A percentile compares a stretch with the other conserved stretches of the same genome.
phyloP scores from a whole-genome alignment of 2,329 filamentous ascomycete species.

The Epichloe sp. region DNA sequence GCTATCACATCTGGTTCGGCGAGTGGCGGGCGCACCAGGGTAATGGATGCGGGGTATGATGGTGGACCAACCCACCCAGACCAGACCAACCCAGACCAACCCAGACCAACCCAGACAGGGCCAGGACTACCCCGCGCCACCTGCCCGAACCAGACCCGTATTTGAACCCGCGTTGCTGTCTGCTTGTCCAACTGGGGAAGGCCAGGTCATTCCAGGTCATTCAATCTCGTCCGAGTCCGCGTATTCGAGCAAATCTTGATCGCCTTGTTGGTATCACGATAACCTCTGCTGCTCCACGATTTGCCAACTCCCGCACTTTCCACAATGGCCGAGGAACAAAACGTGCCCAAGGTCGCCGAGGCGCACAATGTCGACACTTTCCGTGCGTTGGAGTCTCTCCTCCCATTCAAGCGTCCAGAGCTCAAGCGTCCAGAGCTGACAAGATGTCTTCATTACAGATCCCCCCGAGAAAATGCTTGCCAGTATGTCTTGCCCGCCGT shows the following conservation, averaged over 20 bases:
- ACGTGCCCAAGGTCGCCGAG: constrained; percentile 50
- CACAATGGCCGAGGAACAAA: constrained; percentile 31
- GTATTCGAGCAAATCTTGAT: too few relatives aligned
- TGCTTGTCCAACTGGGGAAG: too few relatives aligned
- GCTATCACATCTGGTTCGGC: too few relatives aligned
- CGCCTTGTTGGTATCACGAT: background rate
- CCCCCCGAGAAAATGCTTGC: constrained; percentile 56
- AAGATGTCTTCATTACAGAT: constrained; percentile 27
- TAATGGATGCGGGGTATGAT: too few relatives aligned
- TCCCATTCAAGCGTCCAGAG: background rate
- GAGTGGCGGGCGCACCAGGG: too few relatives aligned
- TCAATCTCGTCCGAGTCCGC: background rate
- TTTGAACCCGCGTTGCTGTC: background rate
- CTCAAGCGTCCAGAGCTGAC: background rate
- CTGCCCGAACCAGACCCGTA: background rate
- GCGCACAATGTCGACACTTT: constrained; percentile 66
- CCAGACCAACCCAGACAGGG: background rate
- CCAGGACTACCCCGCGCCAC: constrained; percentile 2
- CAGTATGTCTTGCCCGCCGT: constrained; percentile 33
- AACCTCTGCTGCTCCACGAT: background rate
- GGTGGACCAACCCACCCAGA: too few relatives aligned
- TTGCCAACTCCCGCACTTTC: background rate
- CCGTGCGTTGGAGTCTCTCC: constrained; percentile 31
- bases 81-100: background rate
- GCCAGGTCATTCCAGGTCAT: too few relatives aligned